phyloP scores from a whole-genome alignment of 1,139 yeast genomes.

The Arxiozyma slooffiae region DNA sequence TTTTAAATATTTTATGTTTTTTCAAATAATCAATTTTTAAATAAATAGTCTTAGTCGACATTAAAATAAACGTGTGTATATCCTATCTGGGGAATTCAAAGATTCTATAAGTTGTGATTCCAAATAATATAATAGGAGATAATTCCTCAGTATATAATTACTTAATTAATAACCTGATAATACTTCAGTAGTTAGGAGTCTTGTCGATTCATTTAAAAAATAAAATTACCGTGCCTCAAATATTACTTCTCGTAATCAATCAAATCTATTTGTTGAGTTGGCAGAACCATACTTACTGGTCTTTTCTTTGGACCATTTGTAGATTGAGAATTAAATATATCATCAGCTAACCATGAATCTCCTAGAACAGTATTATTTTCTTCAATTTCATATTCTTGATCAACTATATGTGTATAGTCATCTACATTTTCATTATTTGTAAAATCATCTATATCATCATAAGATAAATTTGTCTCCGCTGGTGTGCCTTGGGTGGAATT shows the following conservation, averaged over 20 bases:
- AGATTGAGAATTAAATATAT: background rate
- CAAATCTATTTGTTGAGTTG: background rate
- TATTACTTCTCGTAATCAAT: background rate
- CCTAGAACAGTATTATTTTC: constrained; percentile 18
- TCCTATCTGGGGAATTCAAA: background rate
- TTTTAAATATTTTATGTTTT: no score
- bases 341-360: constrained; percentile 16
- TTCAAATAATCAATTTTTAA: no score
- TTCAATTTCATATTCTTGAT: constrained; percentile 5
- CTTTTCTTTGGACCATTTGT: background rate
- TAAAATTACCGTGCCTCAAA: background rate
- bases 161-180: no score
- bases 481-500: constrained; percentile 9
- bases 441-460: constrained; percentile 24
- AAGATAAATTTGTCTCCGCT: constrained; percentile 6
- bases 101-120: background rate
- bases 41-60: no score
- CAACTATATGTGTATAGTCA: constrained; percentile 9
- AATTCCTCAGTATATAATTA: no score
- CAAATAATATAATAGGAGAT: background rate
- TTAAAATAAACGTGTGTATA: no score
- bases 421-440: constrained; percentile 13
- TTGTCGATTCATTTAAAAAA: background rate
- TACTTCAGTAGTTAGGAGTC: background rate
- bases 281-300: background rate